A percentile compares a stretch with the other conserved stretches of the same genome.
Conservation (phyloP, 2,329 filamentous ascomycete genomes). For the Fusarium sp. region DNA sequence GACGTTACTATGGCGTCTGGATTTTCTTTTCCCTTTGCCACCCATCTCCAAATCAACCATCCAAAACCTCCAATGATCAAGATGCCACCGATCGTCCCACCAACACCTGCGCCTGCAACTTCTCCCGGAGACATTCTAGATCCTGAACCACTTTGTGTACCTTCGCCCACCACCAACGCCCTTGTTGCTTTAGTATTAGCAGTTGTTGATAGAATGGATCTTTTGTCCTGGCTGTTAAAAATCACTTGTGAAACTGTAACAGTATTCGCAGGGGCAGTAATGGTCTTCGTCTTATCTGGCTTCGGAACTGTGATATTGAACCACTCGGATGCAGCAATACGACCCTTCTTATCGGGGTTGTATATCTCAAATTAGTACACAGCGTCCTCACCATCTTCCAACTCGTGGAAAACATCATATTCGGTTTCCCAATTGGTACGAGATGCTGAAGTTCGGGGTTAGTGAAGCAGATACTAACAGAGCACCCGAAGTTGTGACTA, state of each 20-base stretch:
- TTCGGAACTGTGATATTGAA: background rate
- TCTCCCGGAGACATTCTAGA: background rate
- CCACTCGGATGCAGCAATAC: background rate
- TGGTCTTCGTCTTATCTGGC: background rate
- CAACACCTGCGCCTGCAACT: background rate
- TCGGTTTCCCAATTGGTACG: background rate
- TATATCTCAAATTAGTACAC: background rate
- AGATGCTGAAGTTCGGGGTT: background rate
- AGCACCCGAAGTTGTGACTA: background rate
- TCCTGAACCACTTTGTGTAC: background rate
- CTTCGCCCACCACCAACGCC: background rate
- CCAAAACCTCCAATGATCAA: background rate
- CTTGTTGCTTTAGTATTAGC: background rate
- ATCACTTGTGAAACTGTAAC: background rate
- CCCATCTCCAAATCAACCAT: background rate
- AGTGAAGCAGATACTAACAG: background rate
- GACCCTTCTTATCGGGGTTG: fast-evolving
- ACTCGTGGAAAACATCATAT: background rate
- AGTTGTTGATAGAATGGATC: background rate
- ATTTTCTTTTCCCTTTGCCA: fast-evolving
- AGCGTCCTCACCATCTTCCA: background rate
- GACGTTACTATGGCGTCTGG: background rate
- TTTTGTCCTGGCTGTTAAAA: fast-evolving
- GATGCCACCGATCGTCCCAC: background rate
- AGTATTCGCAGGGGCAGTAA: background rate